A percentile compares a stretch with the other conserved stretches of the same genome.
Conservation (phyloP, 441 rosid genomes). For the Metrosideros polymorpha region DNA sequence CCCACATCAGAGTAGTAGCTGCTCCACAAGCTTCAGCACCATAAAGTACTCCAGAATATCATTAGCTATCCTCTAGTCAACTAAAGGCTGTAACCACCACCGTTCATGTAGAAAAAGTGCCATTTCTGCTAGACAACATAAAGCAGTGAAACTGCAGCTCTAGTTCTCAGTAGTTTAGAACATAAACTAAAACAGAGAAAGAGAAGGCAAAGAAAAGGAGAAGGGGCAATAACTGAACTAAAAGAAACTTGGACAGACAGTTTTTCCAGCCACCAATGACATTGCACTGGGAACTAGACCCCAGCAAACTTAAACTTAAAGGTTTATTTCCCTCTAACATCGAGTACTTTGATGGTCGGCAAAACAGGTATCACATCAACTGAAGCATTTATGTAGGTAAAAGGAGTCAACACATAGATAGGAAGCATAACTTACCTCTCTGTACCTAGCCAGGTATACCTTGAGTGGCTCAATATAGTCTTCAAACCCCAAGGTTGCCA, state of each 20-base stretch:
- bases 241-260: not conserved
- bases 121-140: not conserved
- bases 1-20: not conserved
- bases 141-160: not conserved
- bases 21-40: not conserved
- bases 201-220: not conserved
- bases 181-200: not conserved
- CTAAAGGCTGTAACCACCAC: not conserved
- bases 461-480: slow-evolving; percentile 72
- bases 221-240: not conserved
- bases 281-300: not conserved
- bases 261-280: not conserved
- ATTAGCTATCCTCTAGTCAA: not conserved
- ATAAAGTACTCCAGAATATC: not conserved
- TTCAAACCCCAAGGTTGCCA: slow-evolving; percentile 82
- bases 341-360: not conserved
- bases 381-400: not conserved
- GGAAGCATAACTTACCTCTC: slow-evolving; percentile 39
- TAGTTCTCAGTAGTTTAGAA: not conserved
- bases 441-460: slow-evolving; percentile 56
- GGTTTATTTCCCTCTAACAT: slow-evolving; percentile 27
- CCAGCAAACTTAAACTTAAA: not conserved
- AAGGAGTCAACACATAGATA: not conserved
- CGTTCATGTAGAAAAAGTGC: not conserved
- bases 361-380: not conserved